Percentiles rank a stretch among this genome's conserved stretches.
These are phyloP conservation scores for Lactuca sativa DNA, from an alignment of 129 eudicot genomes.

Conservation along the genomic window DNA sequence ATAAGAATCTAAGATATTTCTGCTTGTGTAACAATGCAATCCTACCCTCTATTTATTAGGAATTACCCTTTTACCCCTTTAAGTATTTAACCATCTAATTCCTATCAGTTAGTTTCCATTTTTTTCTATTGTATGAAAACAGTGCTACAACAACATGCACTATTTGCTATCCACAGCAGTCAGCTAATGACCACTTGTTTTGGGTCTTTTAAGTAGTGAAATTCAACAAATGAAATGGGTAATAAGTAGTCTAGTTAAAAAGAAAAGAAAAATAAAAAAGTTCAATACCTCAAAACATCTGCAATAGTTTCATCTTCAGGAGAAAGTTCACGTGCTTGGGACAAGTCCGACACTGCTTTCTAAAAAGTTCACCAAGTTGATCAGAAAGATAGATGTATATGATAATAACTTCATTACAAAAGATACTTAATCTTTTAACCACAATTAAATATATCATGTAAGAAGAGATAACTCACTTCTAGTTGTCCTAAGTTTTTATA, in stretches of 20 bases:
- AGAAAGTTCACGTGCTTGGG: slow-evolving; percentile 81
- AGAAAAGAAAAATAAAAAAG: not conserved
- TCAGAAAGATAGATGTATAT: slow-evolving; percentile 15
- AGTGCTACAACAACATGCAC: too few relatives aligned
- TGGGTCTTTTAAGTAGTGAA: not conserved
- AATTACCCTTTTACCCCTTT: too few relatives aligned
- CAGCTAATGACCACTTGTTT: too few relatives aligned
- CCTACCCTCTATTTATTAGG: too few relatives aligned
- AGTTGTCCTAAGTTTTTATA: slow-evolving; percentile 64
- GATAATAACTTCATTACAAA: not conserved
- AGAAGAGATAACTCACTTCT: slow-evolving; percentile 54
- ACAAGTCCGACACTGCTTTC: slow-evolving; percentile 78
- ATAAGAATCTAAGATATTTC: too few relatives aligned
- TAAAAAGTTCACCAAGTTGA: slow-evolving; percentile 25
- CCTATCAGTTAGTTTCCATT: too few relatives aligned
- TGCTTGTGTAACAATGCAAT: too few relatives aligned
- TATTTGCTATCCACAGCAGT: too few relatives aligned
- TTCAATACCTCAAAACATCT: slow-evolving; percentile 78
- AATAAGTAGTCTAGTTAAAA: not conserved
- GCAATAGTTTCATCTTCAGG: slow-evolving; percentile 94
- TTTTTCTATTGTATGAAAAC: too few relatives aligned
- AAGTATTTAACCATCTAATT: too few relatives aligned
- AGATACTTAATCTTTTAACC: slow-evolving; percentile 14
- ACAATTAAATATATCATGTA: slow-evolving; percentile 5
- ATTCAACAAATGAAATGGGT: not conserved